Conservation (phyloP, 176 grass and related monocot species). For the Secale cereale region DNA sequence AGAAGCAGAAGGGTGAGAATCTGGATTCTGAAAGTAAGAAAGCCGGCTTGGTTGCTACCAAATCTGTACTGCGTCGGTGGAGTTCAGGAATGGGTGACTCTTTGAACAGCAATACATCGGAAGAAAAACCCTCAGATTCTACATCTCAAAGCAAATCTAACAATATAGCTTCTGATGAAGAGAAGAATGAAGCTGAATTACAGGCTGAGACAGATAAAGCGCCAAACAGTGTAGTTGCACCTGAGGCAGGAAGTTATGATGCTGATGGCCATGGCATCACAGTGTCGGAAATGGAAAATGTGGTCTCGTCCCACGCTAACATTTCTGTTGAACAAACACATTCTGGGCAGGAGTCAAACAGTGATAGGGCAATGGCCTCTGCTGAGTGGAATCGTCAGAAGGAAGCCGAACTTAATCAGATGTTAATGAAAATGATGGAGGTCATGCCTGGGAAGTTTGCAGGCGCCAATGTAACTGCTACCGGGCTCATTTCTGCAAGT, state of each 20-base stretch:
- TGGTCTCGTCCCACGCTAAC: conserved; percentile 26
- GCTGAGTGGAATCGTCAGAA: conserved; percentile 94
- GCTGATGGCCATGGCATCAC: conserved; percentile 24
- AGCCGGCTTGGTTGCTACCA: conserved; percentile 59
- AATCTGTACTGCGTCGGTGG: conserved; percentile 90
- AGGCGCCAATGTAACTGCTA: conserved; percentile 28
- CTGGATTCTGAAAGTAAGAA: conserved; percentile 68
- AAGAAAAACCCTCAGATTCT: conserved; percentile 54
- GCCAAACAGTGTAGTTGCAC: conserved; percentile 2
- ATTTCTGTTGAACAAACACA: conserved; percentile 38
- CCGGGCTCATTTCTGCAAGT: conserved; percentile 38
- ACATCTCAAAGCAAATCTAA: conserved; percentile 53
- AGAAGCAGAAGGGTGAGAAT: conserved; percentile 79
- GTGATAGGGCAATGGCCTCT: conserved; percentile 54
- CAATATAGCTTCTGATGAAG: conserved; percentile 24
- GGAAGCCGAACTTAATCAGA: conserved; percentile 93
- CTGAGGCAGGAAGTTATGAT: conserved; percentile 24
- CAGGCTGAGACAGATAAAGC: conserved; percentile 27
- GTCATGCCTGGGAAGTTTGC: conserved; percentile 71
- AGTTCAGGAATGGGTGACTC: conserved; percentile 91
- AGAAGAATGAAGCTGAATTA: conserved; percentile 43
- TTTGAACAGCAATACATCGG: conserved; percentile 36
- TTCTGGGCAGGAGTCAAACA: conserved; percentile 47
- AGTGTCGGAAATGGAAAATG: conserved; percentile 37
- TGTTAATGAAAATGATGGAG: conserved; percentile 97